Evolutionary conservation across 2,329 filamentous ascomycete genomes (phyloP), one percentile per base, ranked within the genome.

Genomic region (Exophiala xenobiotica): DNA sequence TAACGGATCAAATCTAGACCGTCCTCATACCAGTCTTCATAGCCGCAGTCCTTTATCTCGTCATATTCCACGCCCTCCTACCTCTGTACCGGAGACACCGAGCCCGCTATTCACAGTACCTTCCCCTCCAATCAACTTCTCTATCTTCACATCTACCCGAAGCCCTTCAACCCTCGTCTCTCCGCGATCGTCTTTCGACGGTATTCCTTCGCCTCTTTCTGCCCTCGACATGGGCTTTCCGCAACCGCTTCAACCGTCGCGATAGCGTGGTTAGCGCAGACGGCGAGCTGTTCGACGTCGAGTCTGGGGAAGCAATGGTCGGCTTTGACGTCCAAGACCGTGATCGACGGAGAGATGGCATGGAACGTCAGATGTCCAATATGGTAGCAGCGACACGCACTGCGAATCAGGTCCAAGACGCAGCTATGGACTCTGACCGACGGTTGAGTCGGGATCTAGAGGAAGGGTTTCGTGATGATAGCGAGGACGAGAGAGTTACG

Each of bases 391-490:
- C 55, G 65, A 51, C 61, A 55, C 8, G 67, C 29, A 57, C 56
- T 27, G 52, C 53, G 24, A 56, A 39, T 26, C 45, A 49, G 7
- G 33, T 49, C 9, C 44, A 55, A 22, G 47, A 54, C 24, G 19
- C 19, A 6, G 38, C 19, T 20, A 22, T 44, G 11, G 55, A 82
- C 54, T 77, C 75, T 41, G 72, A 77, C 37, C 74, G 81, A 60
- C 77, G 90, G 56, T 64, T 95, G 55, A 92, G 88, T 67, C 77
- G 89, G 70, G 90, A 95, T 73, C 69, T 92, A 45, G 88, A 92
- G 67, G 79, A 86, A 63, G 86, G 85, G 0, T 89, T 89, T 65
- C 80, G 81, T 69, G 86, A 88, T 66, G 84, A 87, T 61, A 88
- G 85, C 64, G 82, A 86, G 49, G 82, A 85, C 29, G 81, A 83